Evolutionary conservation across 2,329 filamentous ascomycete genomes (phyloP), one percentile per base, ranked within the genome.

Genomic region (Davidsoniella australis): DNA sequence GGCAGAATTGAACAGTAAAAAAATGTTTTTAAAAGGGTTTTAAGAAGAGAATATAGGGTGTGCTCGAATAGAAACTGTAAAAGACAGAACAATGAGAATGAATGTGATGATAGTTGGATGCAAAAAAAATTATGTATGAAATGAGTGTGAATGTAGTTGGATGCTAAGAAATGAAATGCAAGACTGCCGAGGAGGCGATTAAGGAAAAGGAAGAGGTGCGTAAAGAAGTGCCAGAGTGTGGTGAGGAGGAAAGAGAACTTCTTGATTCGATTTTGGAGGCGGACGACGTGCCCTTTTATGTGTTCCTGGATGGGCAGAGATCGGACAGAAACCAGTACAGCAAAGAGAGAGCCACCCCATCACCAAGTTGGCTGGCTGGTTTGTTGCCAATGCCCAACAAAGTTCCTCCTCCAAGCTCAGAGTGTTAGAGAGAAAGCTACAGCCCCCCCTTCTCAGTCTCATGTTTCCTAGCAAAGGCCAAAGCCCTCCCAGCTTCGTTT

Each of bases 201-300:
- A 18, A 46, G 29, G 14, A 14, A 18, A 12, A 46, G 26, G 44
- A 38, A 20, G 12, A 24, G 5, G 44, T 46, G 44, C 33, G 26
- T 3, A 38, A 20, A 26, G 38, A 36, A 41, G 16, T 33, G 29
- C 46, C 39, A 48, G 46, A 48, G 41, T 24, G 24, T 41, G 46
- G 26, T 48, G 46, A 41, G 38, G 46, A 48, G 23, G 38, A 48
- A 48, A 48, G 39, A 42, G 39, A 42, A 20, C 16, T 29, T 41
- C 23, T 40, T 36, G 18, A 23, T 5, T 18, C 17, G 23, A 9
- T 26, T 33, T 24, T 18, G 26, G 37, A 36, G 46, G 26, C 16
- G 46, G 26, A 14, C 14, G 29, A 8, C 14, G 7, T 24, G 17
- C 46, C 26, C 37, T 48, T 48, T 48, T 33, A 42, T 33, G 18